phyloP scores from a whole-genome alignment of 495 filamentous ascomycete genomes.

The Pseudoneurospora amorphoporcata region DNA sequence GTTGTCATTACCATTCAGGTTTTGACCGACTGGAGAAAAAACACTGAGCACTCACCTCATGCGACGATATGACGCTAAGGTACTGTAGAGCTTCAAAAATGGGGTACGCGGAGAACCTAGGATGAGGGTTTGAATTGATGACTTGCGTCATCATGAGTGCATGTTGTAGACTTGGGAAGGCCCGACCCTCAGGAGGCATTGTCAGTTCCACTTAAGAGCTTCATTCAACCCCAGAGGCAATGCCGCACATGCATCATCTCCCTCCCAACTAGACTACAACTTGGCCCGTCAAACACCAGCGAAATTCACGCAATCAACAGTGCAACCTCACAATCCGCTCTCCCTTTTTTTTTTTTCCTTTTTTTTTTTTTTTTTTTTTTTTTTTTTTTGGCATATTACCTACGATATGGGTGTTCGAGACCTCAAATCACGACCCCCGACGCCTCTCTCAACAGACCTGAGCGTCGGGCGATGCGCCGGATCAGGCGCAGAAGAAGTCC shows the following conservation, averaged over 20 bases:
- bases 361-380: too few relatives aligned
- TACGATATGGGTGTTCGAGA: background rate
- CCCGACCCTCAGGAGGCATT: background rate
- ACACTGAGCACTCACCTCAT: background rate
- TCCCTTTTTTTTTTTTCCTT: too few relatives aligned
- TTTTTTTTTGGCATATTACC: too few relatives aligned
- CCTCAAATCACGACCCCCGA: background rate
- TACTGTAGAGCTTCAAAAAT: background rate
- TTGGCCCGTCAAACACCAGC: background rate
- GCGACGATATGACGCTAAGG: background rate
- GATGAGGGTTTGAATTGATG: background rate
- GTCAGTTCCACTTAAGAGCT: background rate
- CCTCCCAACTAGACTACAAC: background rate
- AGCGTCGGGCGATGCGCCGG: background rate
- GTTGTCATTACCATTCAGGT: background rate
- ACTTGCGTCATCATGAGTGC: background rate
- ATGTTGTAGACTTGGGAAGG: background rate
- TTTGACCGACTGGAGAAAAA: background rate
- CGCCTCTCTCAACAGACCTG: background rate
- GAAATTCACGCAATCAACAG: too few relatives aligned
- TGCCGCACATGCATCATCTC: background rate
- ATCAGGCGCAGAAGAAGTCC: background rate
- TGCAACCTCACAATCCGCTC: too few relatives aligned
- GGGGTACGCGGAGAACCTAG: background rate
- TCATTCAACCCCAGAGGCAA: background rate